Evolutionary conservation across 1,139 yeast genomes (phyloP).

Genomic region (Pichia sp.): DNA sequence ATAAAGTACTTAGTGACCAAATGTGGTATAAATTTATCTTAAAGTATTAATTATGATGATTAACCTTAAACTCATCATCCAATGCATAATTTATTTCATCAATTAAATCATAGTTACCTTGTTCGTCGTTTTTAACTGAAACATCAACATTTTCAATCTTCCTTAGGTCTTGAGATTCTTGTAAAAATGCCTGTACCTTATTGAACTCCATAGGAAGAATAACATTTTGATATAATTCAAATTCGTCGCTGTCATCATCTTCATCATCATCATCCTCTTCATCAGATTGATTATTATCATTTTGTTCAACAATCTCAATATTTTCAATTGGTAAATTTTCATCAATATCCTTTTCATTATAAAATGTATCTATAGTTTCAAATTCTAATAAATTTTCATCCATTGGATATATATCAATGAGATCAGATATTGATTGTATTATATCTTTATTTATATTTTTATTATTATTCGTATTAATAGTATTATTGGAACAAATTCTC

Average conservation of each 20-base stretch:
- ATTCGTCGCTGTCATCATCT: constrained; percentile 5
- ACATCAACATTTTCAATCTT: constrained; percentile 8
- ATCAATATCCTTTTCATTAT: neutral
- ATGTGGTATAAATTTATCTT: constrained; percentile 1
- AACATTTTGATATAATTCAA: constrained; percentile 12
- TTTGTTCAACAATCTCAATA: neutral
- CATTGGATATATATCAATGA: neutral
- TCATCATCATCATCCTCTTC: constrained; percentile 6
- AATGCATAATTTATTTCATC: constrained; percentile 23
- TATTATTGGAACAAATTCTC: no score
- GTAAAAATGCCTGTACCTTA: constrained; percentile 7
- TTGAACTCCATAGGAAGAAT: constrained; percentile 8
- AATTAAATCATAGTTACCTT: constrained; percentile 13
- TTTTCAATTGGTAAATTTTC: neutral
- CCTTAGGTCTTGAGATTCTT: constrained; percentile 2
- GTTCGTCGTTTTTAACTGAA: constrained; percentile 3
- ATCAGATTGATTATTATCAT: neutral
- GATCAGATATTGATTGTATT: neutral
- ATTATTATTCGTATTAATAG: no score
- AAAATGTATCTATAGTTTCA: no score
- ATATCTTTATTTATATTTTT: no score
- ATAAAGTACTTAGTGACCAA: no score
- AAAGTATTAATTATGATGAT: constrained; percentile 1
- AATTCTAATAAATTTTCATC: neutral
- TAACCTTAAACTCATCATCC: constrained; percentile 20